Conservation (phyloP, 2,329 filamentous ascomycete genomes). For the Pseudocercospora fijiensis region DNA sequence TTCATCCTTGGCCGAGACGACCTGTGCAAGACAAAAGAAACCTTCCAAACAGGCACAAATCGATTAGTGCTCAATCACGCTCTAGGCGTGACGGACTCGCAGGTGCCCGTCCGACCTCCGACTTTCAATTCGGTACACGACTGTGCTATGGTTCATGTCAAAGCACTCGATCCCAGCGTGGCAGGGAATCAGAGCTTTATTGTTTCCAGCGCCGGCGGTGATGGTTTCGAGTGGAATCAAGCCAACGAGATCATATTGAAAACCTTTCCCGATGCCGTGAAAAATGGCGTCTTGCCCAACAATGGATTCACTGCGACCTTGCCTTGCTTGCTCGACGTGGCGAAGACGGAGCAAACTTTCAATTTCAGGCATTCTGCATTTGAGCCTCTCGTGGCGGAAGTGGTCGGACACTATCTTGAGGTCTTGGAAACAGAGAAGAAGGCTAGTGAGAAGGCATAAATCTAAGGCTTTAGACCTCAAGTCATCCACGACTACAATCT, state of each 20-base stretch:
- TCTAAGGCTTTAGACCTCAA: not conserved
- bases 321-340: conserved; percentile 8
- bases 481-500: too few species aligned
- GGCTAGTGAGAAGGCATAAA: not conserved
- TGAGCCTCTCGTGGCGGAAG: conserved; percentile 12
- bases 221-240: conserved; percentile 25
- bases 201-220: conserved; percentile 19
- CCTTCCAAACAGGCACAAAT: conserved; percentile 30
- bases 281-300: conserved; percentile 20
- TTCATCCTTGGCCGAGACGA: conserved; percentile 37
- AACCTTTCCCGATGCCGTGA: conserved; percentile 15
- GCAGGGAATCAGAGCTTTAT: conserved; percentile 26
- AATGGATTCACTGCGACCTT: conserved; percentile 13
- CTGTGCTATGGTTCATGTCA: conserved; percentile 29
- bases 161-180: conserved; percentile 27
- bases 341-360: conserved; percentile 16
- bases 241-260: conserved; percentile 13
- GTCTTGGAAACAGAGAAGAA: conserved; percentile 7
- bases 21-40: conserved; percentile 26
- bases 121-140: not conserved
- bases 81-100: conserved; percentile 17
- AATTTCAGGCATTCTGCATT: conserved; percentile 13
- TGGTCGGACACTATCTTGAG: conserved; percentile 14
- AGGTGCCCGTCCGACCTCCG: not conserved
- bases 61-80: conserved; percentile 22